Base-by-base conservation (phyloP, 2,329 filamentous ascomycete genomes). In the Pseudogymnoascus pannorum region DNA sequence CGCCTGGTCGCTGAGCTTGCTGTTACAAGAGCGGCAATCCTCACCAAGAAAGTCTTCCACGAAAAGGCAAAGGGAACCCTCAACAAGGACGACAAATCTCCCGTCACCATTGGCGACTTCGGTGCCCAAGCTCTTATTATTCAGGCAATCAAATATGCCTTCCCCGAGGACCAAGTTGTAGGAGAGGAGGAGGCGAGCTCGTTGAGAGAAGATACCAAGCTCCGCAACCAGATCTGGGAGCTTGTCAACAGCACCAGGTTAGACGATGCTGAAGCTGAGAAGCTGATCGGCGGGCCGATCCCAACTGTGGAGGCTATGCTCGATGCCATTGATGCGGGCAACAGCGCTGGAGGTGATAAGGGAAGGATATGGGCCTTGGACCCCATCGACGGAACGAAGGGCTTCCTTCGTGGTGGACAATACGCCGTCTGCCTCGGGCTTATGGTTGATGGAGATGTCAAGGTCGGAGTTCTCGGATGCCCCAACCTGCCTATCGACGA, bases 111-210 rank as follows among this genome's bases (percentile, higher is more conserved):
- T 69, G 94, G 93, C 74, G 94, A 99, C 78, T 97, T 96, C 75
- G 94, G 94, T 71, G 95, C 94, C 36, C 94, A 99, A 79, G 92
- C 94, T 31, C 85, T 99, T 67, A 96, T 99, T 76, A 96, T 97
- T 72, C 83, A 87, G 62, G 93, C 93, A 26, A 87, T 99, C 68
- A 87, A 87, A 75, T 85, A 90, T 76, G 91, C 89, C 76, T 99
- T 99, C 79, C 94, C 94, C 16, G 72, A 85, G 35, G 94, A 99
- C 72, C 88, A 91, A 74, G 89, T 99, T 65, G 91, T 99, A 42
- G 94, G 90, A 67, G 94, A 99, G 76, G 94, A 99, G 76, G 94
- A 99, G 76, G 90, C 93, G 6, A 86, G 85, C 63, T 83, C 87
- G 68, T 83, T 99, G 63, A 85, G 90, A 61, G 80, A 86, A 61